phyloP scores from a whole-genome alignment of 306 rosid genomes.

The Clitoria ternatea region DNA sequence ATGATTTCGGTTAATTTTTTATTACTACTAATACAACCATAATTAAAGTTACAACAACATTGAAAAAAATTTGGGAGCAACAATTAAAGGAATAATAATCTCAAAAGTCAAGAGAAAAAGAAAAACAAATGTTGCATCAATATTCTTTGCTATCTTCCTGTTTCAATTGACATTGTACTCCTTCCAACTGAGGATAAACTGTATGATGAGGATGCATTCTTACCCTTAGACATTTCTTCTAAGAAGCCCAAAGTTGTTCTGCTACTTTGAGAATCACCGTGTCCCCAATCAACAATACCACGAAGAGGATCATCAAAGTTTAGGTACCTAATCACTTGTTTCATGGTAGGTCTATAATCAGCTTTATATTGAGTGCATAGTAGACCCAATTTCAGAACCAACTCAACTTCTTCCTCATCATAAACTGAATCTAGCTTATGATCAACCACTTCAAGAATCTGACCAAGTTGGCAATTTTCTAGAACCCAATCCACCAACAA shows the following conservation, averaged over 20 bases:
- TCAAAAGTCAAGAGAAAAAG: neutral
- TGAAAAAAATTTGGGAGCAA: no score
- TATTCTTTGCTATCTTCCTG: neutral
- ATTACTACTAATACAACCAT: no score
- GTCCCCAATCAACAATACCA: neutral
- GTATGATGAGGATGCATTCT: neutral
- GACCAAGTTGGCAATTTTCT: neutral
- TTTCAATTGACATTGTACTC: neutral
- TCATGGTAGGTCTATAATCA: neutral
- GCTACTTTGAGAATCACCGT: slow-evolving; percentile 1
- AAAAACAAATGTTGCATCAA: neutral
- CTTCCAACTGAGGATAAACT: neutral
- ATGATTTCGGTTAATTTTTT: no score
- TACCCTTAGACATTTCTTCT: neutral
- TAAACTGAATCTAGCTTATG: neutral
- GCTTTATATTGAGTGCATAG: neutral
- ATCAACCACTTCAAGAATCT: slow-evolving; percentile 22
- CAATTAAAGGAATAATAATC: neutral
- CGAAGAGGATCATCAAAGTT: slow-evolving; percentile 12
- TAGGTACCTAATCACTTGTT: slow-evolving; percentile 15
- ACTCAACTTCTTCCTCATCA: neutral
- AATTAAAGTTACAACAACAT: no score
- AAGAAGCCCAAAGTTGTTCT: neutral
- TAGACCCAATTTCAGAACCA: slow-evolving; percentile 4
- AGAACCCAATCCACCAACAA: slow-evolving; percentile 5